Evolutionary conservation across 129 eudicot species (phyloP).

Genomic region (Arctium minus): DNA sequence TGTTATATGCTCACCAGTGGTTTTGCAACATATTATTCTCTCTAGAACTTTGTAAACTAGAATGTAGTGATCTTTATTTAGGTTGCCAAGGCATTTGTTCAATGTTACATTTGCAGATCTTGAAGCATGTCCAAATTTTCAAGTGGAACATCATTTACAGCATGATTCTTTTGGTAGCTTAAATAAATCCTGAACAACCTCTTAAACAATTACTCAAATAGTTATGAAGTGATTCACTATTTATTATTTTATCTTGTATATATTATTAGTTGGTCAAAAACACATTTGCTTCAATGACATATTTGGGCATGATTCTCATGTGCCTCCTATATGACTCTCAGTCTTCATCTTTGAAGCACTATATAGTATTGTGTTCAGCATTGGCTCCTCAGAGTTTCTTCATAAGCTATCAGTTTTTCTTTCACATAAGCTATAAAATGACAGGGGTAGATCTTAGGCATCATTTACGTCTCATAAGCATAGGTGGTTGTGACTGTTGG

Average conservation of each 20-base stretch:
- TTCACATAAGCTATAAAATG: neutral
- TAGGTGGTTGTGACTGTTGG: neutral
- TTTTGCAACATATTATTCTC: neutral
- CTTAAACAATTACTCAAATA: neutral
- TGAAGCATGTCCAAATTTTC: neutral
- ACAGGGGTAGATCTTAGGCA: neutral
- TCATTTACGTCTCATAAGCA: neutral
- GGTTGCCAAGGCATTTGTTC: neutral
- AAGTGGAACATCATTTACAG: neutral
- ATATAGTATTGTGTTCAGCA: neutral
- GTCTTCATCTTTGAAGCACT: neutral
- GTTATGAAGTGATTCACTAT: neutral
- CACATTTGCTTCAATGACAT: neutral
- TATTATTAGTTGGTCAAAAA: neutral
- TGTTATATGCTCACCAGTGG: neutral
- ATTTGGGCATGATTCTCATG: neutral
- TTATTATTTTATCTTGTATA: neutral
- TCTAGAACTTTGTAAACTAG: neutral
- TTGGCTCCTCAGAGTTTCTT: neutral
- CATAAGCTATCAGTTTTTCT: neutral
- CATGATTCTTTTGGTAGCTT: neutral
- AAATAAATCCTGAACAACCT: neutral
- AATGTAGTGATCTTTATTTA: neutral
- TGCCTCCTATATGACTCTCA: neutral
- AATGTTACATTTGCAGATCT: neutral